These are phyloP conservation scores for Sugiyamaella valdiviana DNA, from an alignment of 805 yeast species.

Conservation along the genomic window DNA sequence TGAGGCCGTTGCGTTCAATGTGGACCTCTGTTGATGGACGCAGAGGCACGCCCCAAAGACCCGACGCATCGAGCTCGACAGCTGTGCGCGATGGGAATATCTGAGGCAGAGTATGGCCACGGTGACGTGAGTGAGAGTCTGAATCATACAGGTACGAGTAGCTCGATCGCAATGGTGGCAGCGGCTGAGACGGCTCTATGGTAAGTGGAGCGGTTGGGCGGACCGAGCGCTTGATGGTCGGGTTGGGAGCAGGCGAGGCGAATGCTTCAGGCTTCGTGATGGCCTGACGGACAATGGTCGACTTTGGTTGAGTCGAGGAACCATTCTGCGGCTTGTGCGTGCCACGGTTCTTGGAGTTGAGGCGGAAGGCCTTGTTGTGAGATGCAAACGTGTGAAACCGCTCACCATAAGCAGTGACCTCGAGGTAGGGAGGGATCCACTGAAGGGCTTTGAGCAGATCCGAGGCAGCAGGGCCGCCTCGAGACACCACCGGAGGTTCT, in stretches of 20 bases:
- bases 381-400: constrained; percentile 10
- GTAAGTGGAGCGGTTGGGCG: neutral
- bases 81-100: constrained; percentile 23
- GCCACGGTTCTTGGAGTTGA: constrained; percentile 15
- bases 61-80: constrained; percentile 19
- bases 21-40: no score
- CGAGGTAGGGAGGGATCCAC: constrained; percentile 20
- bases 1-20: no score
- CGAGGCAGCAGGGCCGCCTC: neutral
- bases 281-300: neutral
- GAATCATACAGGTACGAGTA: neutral
- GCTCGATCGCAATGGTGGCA: neutral
- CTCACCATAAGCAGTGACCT: constrained; percentile 22
- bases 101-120: constrained; percentile 17
- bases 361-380: constrained; percentile 19
- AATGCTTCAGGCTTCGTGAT: neutral
- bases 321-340: constrained; percentile 5
- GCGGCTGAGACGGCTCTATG: neutral
- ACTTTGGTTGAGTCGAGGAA: neutral
- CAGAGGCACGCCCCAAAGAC: constrained; percentile 8
- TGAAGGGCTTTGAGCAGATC: neutral
- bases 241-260: neutral
- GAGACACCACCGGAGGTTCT: neutral
- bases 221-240: neutral
- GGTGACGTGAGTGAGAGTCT: neutral